These are phyloP conservation scores for Laburnicola sp. DNA, from an alignment of 2,329 filamentous ascomycete species.

Conservation along the genomic window DNA sequence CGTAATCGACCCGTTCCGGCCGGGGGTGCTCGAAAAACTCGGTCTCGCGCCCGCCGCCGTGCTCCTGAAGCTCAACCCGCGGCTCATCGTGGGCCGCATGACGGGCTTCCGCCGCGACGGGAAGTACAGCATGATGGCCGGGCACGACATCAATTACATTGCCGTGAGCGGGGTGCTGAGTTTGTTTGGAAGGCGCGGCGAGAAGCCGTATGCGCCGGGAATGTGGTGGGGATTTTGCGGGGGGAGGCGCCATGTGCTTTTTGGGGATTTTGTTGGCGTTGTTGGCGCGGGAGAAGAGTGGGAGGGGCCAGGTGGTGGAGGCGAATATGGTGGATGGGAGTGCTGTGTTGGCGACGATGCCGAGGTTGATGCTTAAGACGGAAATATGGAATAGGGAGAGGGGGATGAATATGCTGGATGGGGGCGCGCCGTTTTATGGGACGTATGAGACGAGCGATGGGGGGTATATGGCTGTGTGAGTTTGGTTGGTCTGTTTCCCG, in stretches of 20 bases:
- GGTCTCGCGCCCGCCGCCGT: conserved; percentile 71
- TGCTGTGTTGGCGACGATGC: conserved; percentile 76
- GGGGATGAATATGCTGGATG: conserved; percentile 79
- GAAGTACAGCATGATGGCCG: conserved; percentile 83
- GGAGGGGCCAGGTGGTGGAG: conserved; percentile 83
- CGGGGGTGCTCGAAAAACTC: conserved; percentile 83
- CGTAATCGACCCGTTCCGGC: conserved; percentile 90
- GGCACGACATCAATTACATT: conserved; percentile 96
- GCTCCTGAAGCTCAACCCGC: conserved; percentile 68
- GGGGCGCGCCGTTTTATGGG: conserved; percentile 85
- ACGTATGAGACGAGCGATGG: conserved; percentile 84
- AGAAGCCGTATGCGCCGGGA: conserved; percentile 77
- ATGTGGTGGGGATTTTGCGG: conserved; percentile 91
- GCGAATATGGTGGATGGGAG: conserved; percentile 96
- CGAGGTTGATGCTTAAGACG: conserved; percentile 67
- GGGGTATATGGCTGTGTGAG: conserved; percentile 72
- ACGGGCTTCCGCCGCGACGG: conserved; percentile 89
- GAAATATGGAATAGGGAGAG: conserved; percentile 65
- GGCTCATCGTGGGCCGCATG: conserved; percentile 80
- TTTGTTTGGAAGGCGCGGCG: conserved; percentile 70
- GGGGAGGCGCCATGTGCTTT: conserved; percentile 80
- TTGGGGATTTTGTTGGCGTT: conserved; percentile 82
- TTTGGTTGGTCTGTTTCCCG: conserved; percentile 1
- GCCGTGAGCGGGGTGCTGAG: conserved; percentile 79
- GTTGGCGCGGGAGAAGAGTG: conserved; percentile 64